Percentiles rank a stretch among this genome's conserved stretches.
Evolutionary conservation across 805 yeast species (phyloP).

Genomic region (Suhomyces prunicola): DNA sequence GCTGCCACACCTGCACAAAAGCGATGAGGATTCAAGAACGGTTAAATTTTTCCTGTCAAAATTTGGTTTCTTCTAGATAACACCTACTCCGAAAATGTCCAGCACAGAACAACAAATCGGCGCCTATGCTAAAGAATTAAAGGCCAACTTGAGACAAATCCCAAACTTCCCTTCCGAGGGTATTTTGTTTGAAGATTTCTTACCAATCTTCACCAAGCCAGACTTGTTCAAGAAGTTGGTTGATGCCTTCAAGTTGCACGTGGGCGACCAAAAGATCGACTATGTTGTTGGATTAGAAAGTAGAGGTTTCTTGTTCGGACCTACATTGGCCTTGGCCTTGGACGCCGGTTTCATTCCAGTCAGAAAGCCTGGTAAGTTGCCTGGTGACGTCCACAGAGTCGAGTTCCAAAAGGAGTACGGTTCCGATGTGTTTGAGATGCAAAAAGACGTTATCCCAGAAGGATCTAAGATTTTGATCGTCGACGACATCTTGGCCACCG

Average conservation of each 20-base stretch:
- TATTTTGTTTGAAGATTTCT: constrained; percentile 88
- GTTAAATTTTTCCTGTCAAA: not conserved
- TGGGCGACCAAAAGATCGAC: constrained; percentile 69
- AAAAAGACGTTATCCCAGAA: constrained; percentile 71
- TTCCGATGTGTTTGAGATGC: constrained; percentile 83
- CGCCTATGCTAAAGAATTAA: constrained; percentile 37
- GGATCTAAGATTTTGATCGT: constrained; percentile 83
- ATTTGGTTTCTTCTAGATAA: not conserved
- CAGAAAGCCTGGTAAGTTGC: constrained; percentile 93
- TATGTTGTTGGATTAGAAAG: constrained; percentile 93
- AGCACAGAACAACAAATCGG: constrained; percentile 18
- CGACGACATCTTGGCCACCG: constrained; percentile 97
- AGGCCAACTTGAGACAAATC: constrained; percentile 54
- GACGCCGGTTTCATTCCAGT: constrained; percentile 92
- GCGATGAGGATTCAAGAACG: not conserved
- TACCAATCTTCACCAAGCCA: constrained; percentile 89
- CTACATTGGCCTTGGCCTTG: constrained; percentile 85
- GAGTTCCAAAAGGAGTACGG: constrained; percentile 91
- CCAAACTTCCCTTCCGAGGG: constrained; percentile 96
- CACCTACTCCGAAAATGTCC: constrained; percentile 1
- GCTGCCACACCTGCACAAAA: not conserved
- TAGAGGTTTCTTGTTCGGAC: constrained; percentile 96
- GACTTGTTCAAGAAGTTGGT: constrained; percentile 74
- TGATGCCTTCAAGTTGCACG: constrained; percentile 73
- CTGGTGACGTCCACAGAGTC: constrained; percentile 75